Evolutionary conservation across 1,284 basidiomycete species (phyloP).

Genomic region (Apiotrichum montevideense): DNA sequence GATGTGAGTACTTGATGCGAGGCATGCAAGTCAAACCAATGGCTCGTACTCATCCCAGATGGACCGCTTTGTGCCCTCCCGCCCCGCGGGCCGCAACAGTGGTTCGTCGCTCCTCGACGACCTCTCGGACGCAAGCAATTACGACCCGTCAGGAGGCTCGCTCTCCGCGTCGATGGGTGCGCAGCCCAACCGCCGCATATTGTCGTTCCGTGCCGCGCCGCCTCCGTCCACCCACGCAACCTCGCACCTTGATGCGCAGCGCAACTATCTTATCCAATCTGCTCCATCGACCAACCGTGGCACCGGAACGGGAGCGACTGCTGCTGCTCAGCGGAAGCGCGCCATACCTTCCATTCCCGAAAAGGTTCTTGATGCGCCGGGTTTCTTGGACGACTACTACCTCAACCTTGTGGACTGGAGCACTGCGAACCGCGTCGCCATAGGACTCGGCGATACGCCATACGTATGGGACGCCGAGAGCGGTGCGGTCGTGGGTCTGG

Average conservation of each 20-base stretch:
- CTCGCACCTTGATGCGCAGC: slow-evolving; percentile 40
- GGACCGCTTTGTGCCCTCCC: slow-evolving; percentile 46
- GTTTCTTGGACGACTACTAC: slow-evolving; percentile 94
- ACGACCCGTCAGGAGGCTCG: slow-evolving; percentile 25
- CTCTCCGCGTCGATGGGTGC: slow-evolving; percentile 30
- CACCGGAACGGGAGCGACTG: slow-evolving; percentile 14
- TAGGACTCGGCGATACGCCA: slow-evolving; percentile 72
- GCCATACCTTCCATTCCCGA: slow-evolving; percentile 62
- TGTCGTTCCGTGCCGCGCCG: slow-evolving; percentile 43
- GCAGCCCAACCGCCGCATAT: slow-evolving; percentile 35
- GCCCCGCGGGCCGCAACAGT: slow-evolving; percentile 26
- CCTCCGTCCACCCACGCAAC: slow-evolving; percentile 40
- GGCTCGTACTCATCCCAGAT: slow-evolving; percentile 22
- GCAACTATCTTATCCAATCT: slow-evolving; percentile 39
- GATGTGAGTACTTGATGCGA: slow-evolving; percentile 7
- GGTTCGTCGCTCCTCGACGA: slow-evolving; percentile 21
- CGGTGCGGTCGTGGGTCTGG: slow-evolving; percentile 71
- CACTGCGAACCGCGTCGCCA: slow-evolving; percentile 74
- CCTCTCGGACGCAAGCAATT: slow-evolving; percentile 23
- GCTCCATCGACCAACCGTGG: slow-evolving; percentile 27
- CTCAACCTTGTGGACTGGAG: slow-evolving; percentile 92
- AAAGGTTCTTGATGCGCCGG: slow-evolving; percentile 89
- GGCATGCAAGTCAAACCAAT: too few relatives aligned
- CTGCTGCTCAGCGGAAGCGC: slow-evolving; percentile 28
- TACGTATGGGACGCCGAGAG: slow-evolving; percentile 94